Evolutionary conservation across 1,284 basidiomycete species (phyloP).

Genomic region (Leccinum fallax): DNA sequence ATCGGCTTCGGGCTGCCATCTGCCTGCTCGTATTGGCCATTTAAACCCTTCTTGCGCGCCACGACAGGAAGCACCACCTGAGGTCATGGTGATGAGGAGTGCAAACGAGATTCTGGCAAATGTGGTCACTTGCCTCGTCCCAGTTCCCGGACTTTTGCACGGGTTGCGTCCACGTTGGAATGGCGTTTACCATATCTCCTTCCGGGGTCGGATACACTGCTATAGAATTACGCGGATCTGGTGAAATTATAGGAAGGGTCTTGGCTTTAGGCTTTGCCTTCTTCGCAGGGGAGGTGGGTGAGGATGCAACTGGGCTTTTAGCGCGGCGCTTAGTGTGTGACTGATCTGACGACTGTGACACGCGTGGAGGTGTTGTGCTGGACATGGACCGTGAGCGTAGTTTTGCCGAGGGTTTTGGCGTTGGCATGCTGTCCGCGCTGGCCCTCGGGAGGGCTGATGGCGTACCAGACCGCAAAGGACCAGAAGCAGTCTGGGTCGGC

Average conservation of each 20-base stretch:
- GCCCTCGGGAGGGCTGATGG: slow-evolving; percentile 31
- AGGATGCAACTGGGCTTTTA: slow-evolving; percentile 45
- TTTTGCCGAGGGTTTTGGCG: slow-evolving; percentile 19
- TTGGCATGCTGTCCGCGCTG: slow-evolving; percentile 34
- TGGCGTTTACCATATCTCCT: slow-evolving; percentile 60
- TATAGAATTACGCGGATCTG: slow-evolving; percentile 45
- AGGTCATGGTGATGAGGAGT: slow-evolving; percentile 10
- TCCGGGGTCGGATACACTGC: slow-evolving; percentile 64
- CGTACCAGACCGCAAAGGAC: slow-evolving; percentile 20
- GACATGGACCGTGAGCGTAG: slow-evolving; percentile 21
- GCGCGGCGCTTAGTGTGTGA: slow-evolving; percentile 43
- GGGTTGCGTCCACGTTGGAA: slow-evolving; percentile 78
- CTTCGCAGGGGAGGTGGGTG: slow-evolving; percentile 39
- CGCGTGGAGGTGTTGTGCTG: slow-evolving; percentile 26
- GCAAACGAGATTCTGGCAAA: slow-evolving; percentile 5
- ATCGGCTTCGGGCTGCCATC: slow-evolving; percentile 62
- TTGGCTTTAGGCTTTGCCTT: slow-evolving; percentile 39
- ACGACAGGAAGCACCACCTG: slow-evolving; percentile 71
- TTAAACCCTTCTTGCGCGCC: slow-evolving; percentile 79
- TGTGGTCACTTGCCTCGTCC: slow-evolving; percentile 63
- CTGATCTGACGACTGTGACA: slow-evolving; percentile 31
- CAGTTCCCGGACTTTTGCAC: slow-evolving; percentile 65
- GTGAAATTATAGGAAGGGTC: slow-evolving; percentile 34
- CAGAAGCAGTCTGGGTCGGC: slow-evolving; percentile 35
- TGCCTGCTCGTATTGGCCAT: slow-evolving; percentile 64